These are phyloP conservation scores for Leccinum broughii DNA, from an alignment of 768 basidiomycete species.

Conservation along the genomic window DNA sequence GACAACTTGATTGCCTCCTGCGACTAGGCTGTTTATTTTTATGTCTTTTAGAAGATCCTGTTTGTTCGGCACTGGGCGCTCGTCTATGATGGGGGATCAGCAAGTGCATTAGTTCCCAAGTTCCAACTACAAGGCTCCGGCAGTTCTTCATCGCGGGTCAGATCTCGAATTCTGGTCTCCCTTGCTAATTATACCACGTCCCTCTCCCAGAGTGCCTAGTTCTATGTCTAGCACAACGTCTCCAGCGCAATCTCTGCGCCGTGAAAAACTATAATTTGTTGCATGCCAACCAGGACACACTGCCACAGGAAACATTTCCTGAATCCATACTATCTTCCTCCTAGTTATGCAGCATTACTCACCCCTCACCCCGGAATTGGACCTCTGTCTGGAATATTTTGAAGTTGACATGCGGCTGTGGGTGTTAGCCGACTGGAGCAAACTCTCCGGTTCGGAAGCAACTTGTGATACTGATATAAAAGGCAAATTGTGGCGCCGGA, in stretches of 20 bases:
- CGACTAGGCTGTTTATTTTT: not conserved
- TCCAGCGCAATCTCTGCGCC: not conserved
- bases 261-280: not conserved
- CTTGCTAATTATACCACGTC: not conserved
- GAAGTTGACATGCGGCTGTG: slow-evolving; percentile 14
- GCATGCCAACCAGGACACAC: not conserved
- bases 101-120: too few species aligned
- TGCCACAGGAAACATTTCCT: not conserved
- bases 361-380: too few species aligned
- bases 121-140: too few species aligned
- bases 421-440: slow-evolving; percentile 21
- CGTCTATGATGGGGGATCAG: too few species aligned
- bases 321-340: not conserved
- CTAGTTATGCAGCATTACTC: too few species aligned
- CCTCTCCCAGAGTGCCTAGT: not conserved
- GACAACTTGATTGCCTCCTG: too few species aligned
- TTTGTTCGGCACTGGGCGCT: too few species aligned
- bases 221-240: slow-evolving; percentile 6
- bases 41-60: not conserved
- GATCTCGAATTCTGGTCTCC: not conserved
- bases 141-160: not conserved
- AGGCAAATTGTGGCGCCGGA: slow-evolving; percentile 12
- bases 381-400: not conserved
- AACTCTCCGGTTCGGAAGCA: slow-evolving; percentile 23
- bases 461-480: slow-evolving; percentile 9